Conservation (phyloP, 2,329 filamentous ascomycete genomes). For the Scedosporium aurantiacum region DNA sequence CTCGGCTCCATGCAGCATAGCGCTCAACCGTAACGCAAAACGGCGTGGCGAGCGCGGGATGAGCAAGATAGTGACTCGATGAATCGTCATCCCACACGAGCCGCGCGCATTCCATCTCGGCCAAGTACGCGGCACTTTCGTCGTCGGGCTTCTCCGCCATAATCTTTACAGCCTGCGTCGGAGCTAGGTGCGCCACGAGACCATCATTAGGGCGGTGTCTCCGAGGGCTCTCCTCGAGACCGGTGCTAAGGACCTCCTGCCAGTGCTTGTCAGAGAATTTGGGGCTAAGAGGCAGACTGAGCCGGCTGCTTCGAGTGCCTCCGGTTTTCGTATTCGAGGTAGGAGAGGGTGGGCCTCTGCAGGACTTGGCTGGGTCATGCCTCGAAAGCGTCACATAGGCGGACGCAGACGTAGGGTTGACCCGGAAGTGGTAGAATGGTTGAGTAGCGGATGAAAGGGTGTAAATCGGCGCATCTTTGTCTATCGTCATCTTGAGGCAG, state of each 20-base stretch:
- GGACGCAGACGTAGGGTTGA: constrained; percentile 53
- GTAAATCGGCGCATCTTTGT: constrained; percentile 53
- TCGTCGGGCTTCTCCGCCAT: constrained; percentile 43
- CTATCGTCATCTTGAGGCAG: constrained; percentile 45
- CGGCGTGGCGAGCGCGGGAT: constrained; percentile 50
- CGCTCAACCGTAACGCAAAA: constrained; percentile 51
- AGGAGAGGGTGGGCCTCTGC: constrained; percentile 29
- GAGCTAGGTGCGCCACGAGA: constrained; percentile 58
- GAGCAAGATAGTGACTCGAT: constrained; percentile 48
- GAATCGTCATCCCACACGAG: constrained; percentile 61
- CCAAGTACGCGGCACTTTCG: constrained; percentile 46
- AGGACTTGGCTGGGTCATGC: constrained; percentile 49
- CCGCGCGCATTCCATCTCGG: constrained; percentile 57
- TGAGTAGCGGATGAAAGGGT: constrained; percentile 50
- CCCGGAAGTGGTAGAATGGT: constrained; percentile 56
- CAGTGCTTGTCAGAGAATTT: constrained; percentile 35
- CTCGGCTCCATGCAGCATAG: constrained; percentile 46
- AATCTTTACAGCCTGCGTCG: constrained; percentile 50
- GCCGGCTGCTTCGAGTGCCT: constrained; percentile 18
- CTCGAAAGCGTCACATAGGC: constrained; percentile 49
- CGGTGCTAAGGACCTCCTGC: constrained; percentile 47
- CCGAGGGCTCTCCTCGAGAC: constrained; percentile 43
- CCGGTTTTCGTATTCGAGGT: constrained; percentile 2
- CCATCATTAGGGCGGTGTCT: constrained; percentile 47
- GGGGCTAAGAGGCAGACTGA: constrained; percentile 12